Evolutionary conservation across 1,284 basidiomycete genomes (phyloP).

Genomic region (Rhizopogon hawkerae): DNA sequence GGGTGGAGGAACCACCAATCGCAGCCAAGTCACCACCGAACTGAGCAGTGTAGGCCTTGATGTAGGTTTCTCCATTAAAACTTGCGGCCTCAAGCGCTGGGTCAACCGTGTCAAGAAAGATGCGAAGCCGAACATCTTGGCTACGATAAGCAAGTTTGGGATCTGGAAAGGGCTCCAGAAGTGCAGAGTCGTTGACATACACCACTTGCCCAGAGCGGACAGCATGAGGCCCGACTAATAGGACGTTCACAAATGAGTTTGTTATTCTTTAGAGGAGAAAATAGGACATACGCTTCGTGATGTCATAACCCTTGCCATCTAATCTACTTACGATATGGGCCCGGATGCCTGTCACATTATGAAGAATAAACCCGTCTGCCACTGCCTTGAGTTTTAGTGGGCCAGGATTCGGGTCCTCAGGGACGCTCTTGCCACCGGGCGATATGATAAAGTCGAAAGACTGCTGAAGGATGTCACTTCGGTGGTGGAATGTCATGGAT

Average conservation of each 20-base stretch:
- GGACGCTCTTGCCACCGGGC: constrained; percentile 39
- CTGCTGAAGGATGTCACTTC: constrained; percentile 28
- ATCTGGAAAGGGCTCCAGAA: constrained; percentile 34
- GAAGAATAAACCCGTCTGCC: constrained; percentile 64
- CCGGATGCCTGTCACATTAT: constrained; percentile 70
- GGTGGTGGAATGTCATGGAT: constrained; percentile 4
- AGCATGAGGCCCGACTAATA: constrained; percentile 71
- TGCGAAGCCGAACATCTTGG: constrained; percentile 46
- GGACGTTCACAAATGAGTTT: constrained; percentile 8
- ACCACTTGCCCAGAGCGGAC: constrained; percentile 75
- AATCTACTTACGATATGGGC: constrained; percentile 68
- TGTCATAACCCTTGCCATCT: constrained; percentile 81
- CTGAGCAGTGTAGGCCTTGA: constrained; percentile 55
- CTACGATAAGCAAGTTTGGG: constrained; percentile 26
- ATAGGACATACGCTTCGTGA: constrained; percentile 61
- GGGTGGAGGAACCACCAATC: constrained; percentile 18
- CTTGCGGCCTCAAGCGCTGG: constrained; percentile 32
- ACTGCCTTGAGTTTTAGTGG: constrained; percentile 55
- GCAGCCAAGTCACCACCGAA: constrained; percentile 61
- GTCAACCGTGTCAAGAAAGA: constrained; percentile 47
- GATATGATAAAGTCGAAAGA: constrained; percentile 76
- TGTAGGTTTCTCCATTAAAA: constrained; percentile 37
- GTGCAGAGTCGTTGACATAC: constrained; percentile 66
- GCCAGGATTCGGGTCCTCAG: constrained; percentile 66
- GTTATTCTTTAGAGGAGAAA: not conserved